Conservation (phyloP, 192 early-diverging fungal species). For the Rhizoclosmatium sp. region DNA sequence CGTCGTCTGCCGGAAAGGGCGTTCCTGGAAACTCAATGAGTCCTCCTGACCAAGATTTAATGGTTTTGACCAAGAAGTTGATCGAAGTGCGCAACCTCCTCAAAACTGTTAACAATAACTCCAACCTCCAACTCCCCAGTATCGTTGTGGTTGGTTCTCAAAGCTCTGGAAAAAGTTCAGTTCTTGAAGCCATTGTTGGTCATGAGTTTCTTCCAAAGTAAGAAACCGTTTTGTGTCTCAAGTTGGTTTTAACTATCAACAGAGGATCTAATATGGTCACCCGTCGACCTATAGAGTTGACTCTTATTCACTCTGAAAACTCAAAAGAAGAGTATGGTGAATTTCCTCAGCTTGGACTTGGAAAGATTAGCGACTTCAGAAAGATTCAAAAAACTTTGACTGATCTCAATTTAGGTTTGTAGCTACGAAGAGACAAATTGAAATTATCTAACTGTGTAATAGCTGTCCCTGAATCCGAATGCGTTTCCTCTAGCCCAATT, state of each 20-base stretch:
- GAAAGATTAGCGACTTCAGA: constrained; percentile 87
- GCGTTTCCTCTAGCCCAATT: constrained; percentile 93
- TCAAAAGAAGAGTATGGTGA: constrained; percentile 59
- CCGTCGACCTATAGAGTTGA: constrained; percentile 93
- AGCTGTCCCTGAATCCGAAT: constrained; percentile 91
- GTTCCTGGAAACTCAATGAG: constrained; percentile 38
- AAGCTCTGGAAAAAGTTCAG: constrained; percentile 88
- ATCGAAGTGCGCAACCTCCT: constrained; percentile 95
- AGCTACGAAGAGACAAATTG: background rate
- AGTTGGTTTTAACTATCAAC: constrained; percentile 16
- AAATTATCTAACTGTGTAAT: background rate
- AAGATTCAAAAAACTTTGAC: constrained; percentile 92
- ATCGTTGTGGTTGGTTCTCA: constrained; percentile 65
- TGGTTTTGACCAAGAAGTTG: constrained; percentile 90
- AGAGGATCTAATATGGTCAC: constrained; percentile 93
- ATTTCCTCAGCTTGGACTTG: constrained; percentile 67
- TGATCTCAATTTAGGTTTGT: constrained; percentile 83
- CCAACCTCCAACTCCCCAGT: constrained; percentile 84
- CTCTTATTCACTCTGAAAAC: constrained; percentile 89
- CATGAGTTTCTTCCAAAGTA: constrained; percentile 95
- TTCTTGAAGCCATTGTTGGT: constrained; percentile 95
- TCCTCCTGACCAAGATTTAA: constrained; percentile 79
- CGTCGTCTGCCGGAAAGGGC: constrained; percentile 34
- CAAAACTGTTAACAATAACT: constrained; percentile 77
- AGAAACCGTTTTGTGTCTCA: constrained; percentile 7